Evolutionary conservation across 2,329 filamentous ascomycete species (phyloP).

Genomic region (Atkinsonella texensis): DNA sequence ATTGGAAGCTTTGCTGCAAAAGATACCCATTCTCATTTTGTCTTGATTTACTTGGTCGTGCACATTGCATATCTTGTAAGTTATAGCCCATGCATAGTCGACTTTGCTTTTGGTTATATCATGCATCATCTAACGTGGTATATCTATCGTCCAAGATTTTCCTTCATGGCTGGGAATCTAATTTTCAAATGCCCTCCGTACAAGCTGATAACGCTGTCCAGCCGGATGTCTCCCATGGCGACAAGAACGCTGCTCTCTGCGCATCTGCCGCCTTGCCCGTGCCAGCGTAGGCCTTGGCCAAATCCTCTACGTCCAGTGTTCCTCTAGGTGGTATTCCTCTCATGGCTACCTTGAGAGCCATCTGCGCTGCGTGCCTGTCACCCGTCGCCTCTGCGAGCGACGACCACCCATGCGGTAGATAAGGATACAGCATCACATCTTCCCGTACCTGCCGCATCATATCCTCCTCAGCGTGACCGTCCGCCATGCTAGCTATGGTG

Average conservation of each 20-base stretch:
- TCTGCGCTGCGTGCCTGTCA: slow-evolving; percentile 48
- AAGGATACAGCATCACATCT: slow-evolving; percentile 71
- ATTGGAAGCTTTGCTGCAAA: too few species aligned
- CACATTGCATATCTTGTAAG: too few species aligned
- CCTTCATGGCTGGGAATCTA: background rate
- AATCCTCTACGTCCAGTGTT: slow-evolving; percentile 51
- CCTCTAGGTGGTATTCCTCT: slow-evolving; percentile 64
- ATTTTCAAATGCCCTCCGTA: slow-evolving; percentile 14
- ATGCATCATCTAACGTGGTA: background rate
- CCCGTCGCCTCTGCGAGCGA: slow-evolving; percentile 52
- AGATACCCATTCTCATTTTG: slow-evolving; percentile 2
- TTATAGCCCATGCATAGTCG: too few species aligned
- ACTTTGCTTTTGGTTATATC: background rate
- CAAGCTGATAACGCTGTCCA: slow-evolving; percentile 46
- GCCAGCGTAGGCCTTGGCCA: slow-evolving; percentile 63
- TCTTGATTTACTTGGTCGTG: background rate
- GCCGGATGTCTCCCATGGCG: slow-evolving; percentile 61
- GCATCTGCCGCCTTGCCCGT: slow-evolving; percentile 62
- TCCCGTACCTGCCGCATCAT: slow-evolving; percentile 55
- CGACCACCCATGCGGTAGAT: slow-evolving; percentile 70
- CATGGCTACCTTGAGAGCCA: slow-evolving; percentile 70
- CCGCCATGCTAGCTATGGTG: slow-evolving; percentile 53
- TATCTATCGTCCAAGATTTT: too few species aligned
- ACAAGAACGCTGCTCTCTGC: slow-evolving; percentile 64
- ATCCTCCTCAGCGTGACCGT: slow-evolving; percentile 35